These are phyloP conservation scores for Citrus trifoliata DNA, from an alignment of 345 rosid species.

Conservation along the genomic window DNA sequence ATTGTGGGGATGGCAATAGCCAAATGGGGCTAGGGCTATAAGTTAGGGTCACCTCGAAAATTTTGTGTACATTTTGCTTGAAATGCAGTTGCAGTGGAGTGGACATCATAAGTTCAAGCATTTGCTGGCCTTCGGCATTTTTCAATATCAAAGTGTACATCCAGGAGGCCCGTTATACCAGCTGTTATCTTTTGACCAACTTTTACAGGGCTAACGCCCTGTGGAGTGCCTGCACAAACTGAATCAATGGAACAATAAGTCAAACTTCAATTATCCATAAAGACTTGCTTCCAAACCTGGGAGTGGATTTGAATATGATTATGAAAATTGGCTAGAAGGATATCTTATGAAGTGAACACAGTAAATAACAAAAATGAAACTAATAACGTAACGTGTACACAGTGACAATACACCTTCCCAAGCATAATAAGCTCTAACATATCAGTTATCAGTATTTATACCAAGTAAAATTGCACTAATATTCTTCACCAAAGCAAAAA, in stretches of 20 bases:
- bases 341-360: too few relatives aligned
- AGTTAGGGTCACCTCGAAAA: too few relatives aligned
- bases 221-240: conserved; percentile 69
- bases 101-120: neutral
- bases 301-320: neutral
- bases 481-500: neutral
- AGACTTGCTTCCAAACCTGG: neutral
- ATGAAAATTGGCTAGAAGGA: too few relatives aligned
- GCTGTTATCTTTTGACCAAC: conserved; percentile 82
- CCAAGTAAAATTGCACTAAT: too few relatives aligned
- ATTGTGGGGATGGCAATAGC: too few relatives aligned
- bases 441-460: too few relatives aligned
- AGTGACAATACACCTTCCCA: too few relatives aligned
- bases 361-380: too few relatives aligned
- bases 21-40: too few relatives aligned
- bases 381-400: too few relatives aligned
- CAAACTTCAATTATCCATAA: too few relatives aligned
- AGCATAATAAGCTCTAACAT: too few relatives aligned
- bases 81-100: neutral
- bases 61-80: neutral
- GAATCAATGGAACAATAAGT: neutral
- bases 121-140: conserved; percentile 48
- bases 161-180: conserved; percentile 69
- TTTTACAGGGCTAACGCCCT: conserved; percentile 88
- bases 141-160: conserved; percentile 51